Evolutionary conservation across 805 yeast species (phyloP), one percentile per base, ranked within the genome.

Genomic region (Pichia manshurica): DNA sequence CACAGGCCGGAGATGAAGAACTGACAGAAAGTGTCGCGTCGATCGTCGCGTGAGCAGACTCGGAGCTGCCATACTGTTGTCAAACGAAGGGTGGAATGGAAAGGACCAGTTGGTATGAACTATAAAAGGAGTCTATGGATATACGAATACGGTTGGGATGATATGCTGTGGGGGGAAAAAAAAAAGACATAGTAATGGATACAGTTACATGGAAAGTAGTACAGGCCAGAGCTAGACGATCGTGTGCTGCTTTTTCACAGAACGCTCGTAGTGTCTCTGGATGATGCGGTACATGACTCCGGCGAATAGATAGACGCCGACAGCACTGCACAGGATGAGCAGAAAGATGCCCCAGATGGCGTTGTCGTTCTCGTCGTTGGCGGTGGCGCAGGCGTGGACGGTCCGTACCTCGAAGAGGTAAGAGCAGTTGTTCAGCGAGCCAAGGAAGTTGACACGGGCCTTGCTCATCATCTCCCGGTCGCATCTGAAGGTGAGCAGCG

Each of bases 381-480:
- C 79, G 1, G 89, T 83, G 0, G 95, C 87, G 64, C 96, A 88
- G 0, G 95, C 96, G 65, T 82, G 84, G 38, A 86, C 80, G 3
- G 95, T 85, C 54, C 88, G 68, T 29, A 87, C 88, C 59, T 88
- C 96, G 62, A 88, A 88, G 59, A 83, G 77, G 63, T 86, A 88
- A 33, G 83, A 79, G 65, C 96, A 88, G 52, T 88, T 86, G 61
- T 87, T 77, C 37, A 78, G 59, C 6, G 79, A 79, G 1, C 93
- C 93, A 29, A 88, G 74, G 61, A 74, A 87, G 16, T 85, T 74
- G 0, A 87, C 69, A 32, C 78, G 71, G 0, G 90, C 93, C 51
- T 77, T 77, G 5, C 77, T 66, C 60, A 77, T 64, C 58, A 84
- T 77, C 44, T 84, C 91, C 51, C 86, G 73, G 63, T 87, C 96